Conservation (phyloP, 2,329 filamentous ascomycete genomes). For the Sclerotinia glacialis region DNA sequence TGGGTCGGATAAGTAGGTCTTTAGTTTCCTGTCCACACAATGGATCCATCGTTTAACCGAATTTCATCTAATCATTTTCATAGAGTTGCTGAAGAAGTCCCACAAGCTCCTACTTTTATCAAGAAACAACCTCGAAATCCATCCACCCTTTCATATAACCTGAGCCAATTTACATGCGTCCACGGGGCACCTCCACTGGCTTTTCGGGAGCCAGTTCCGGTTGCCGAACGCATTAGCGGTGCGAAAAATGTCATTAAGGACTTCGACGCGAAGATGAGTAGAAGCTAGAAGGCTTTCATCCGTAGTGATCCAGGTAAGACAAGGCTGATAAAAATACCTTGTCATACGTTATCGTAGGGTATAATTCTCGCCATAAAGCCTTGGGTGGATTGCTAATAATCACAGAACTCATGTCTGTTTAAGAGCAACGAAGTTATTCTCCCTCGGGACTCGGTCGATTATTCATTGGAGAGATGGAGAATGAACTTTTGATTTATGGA, state of each 20-base stretch:
- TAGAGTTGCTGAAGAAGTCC: neutral
- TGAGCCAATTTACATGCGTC: neutral
- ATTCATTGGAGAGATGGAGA: neutral
- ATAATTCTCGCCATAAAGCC: neutral
- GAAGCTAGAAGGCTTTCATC: neutral
- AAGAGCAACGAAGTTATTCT: neutral
- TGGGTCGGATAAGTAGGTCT: constrained; percentile 17
- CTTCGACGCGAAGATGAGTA: constrained; percentile 17
- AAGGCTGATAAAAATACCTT: constrained; percentile 1
- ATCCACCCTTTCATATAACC: neutral
- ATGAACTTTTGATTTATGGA: neutral
- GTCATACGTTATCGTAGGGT: constrained; percentile 1
- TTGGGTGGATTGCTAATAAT: neutral
- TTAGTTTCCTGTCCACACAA: neutral
- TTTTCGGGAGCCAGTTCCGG: constrained; percentile 12
- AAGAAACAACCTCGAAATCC: neutral
- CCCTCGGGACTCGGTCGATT: neutral
- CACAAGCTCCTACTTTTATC: neutral
- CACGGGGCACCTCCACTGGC: constrained; percentile 3
- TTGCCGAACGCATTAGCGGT: neutral
- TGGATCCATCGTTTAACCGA: neutral
- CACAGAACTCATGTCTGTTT: neutral
- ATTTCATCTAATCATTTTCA: neutral
- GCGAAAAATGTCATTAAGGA: constrained; percentile 4
- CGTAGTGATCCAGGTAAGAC: neutral